These are phyloP conservation scores for Theobroma cacao DNA, from an alignment of 345 rosid genomes.

Conservation along the genomic window DNA sequence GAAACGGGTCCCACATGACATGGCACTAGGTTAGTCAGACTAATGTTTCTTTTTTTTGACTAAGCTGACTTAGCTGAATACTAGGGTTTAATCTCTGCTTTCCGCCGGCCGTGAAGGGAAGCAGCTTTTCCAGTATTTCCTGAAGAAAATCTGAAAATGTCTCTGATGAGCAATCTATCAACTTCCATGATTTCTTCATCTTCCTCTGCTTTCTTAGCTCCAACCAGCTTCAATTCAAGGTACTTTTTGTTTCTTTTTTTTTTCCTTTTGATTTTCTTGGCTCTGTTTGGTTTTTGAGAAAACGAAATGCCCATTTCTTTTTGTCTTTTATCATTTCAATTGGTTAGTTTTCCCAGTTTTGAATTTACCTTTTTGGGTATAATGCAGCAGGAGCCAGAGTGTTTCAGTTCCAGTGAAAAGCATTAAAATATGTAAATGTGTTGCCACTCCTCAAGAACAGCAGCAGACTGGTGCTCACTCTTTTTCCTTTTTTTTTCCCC, in stretches of 20 bases:
- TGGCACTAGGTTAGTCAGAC: not conserved
- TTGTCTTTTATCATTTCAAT: not conserved
- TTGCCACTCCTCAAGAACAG: conserved; percentile 43
- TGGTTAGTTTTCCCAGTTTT: not conserved
- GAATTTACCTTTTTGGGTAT: not conserved
- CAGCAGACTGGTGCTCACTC: conserved; percentile 36
- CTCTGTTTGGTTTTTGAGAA: not conserved
- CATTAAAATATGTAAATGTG: conserved; percentile 31
- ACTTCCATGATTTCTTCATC: conserved; percentile 42
- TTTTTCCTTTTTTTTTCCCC: not conserved
- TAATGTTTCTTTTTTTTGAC: not conserved
- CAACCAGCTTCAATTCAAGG: conserved; percentile 31
- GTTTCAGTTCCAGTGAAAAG: conserved; percentile 28
- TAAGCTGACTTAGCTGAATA: not conserved
- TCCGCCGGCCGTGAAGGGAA: not conserved
- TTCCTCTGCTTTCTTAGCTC: conserved; percentile 40
- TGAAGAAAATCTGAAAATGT: conserved; percentile 21
- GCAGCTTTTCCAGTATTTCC: not conserved
- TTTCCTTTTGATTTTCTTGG: not conserved
- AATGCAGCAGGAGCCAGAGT: conserved; percentile 28
- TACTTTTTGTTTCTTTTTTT: not conserved
- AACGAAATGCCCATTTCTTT: not conserved
- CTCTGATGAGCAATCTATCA: conserved; percentile 31
- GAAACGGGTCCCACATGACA: not conserved
- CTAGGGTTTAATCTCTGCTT: not conserved